A percentile compares a stretch with the other conserved stretches of the same genome.
Evolutionary conservation across 805 yeast species (phyloP).

Genomic region (Metschnikowia vanudenii): DNA sequence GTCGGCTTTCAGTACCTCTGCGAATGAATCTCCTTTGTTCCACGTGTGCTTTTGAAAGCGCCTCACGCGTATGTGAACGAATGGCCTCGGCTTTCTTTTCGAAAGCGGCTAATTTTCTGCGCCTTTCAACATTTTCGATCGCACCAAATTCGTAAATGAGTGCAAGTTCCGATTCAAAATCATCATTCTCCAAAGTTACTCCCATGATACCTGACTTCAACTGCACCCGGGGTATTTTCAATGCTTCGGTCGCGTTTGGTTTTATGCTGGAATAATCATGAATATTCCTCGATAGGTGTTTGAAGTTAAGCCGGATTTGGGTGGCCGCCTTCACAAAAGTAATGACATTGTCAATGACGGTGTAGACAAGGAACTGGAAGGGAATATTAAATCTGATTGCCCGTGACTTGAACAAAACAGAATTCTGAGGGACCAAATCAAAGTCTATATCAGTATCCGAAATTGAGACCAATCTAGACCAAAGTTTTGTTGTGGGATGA

Average conservation of each 20-base stretch:
- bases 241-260: constrained; percentile 38
- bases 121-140: constrained; percentile 61
- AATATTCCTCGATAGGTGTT: constrained; percentile 23
- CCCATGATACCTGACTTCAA: constrained; percentile 56
- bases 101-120: constrained; percentile 45
- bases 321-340: constrained; percentile 63
- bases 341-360: constrained; percentile 75
- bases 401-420: constrained; percentile 21
- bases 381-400: constrained; percentile 61
- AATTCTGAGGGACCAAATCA: constrained; percentile 14
- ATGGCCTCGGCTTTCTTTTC: constrained; percentile 29
- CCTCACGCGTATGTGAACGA: constrained; percentile 9
- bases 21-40: constrained; percentile 7
- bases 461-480: constrained; percentile 39
- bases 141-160: constrained; percentile 64
- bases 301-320: constrained; percentile 55
- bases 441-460: constrained; percentile 26
- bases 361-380: constrained; percentile 68
- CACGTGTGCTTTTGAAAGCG: constrained; percentile 9
- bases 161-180: constrained; percentile 75
- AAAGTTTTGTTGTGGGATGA: constrained; percentile 47
- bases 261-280: constrained; percentile 33
- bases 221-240: constrained; percentile 54
- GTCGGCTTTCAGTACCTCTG: neutral
- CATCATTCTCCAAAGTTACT: constrained; percentile 79